Conservation (phyloP, 208 protist genomes). For the Vickermania spadyakhi region DNA sequence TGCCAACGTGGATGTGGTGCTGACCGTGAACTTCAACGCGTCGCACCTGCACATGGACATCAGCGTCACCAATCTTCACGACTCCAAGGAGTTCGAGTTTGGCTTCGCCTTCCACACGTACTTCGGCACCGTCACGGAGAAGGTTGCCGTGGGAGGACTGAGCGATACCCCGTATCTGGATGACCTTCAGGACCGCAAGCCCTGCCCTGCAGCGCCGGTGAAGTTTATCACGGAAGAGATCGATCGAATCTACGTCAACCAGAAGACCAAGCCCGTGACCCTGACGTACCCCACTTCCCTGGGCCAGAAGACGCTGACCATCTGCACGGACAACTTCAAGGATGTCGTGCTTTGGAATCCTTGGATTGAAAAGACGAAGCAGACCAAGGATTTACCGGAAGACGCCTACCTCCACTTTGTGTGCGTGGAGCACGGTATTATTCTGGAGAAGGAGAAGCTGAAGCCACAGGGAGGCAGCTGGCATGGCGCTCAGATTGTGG, state of each 20-base stretch:
- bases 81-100: constrained; percentile 31
- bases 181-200: constrained; percentile 25
- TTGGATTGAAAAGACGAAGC: constrained; percentile 51
- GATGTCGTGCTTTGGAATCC: constrained; percentile 88
- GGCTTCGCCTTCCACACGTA: constrained; percentile 85
- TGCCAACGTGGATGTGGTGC: constrained; percentile 15
- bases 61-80: constrained; percentile 45
- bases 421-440: constrained; percentile 79
- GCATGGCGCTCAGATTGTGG: constrained; percentile 8
- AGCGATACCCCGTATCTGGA: constrained; percentile 59
- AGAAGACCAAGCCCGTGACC: constrained; percentile 11
- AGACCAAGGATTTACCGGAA: constrained; percentile 56
- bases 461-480: constrained; percentile 4
- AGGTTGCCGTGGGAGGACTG: constrained; percentile 60
- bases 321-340: constrained; percentile 36
- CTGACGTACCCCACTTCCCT: constrained; percentile 4
- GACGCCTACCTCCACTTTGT: constrained; percentile 78
- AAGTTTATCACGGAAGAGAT: constrained; percentile 30
- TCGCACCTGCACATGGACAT: constrained; percentile 47
- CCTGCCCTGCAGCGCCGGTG: constrained; percentile 8
- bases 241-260: constrained; percentile 71
- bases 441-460: constrained; percentile 25
- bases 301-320: constrained; percentile 18
- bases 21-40: constrained; percentile 73
- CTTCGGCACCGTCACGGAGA: constrained; percentile 46